A percentile compares a stretch with the other conserved stretches of the same genome.
Evolutionary conservation across 2,329 filamentous ascomycete genomes (phyloP).

Genomic region (Botrytis paeoniae): DNA sequence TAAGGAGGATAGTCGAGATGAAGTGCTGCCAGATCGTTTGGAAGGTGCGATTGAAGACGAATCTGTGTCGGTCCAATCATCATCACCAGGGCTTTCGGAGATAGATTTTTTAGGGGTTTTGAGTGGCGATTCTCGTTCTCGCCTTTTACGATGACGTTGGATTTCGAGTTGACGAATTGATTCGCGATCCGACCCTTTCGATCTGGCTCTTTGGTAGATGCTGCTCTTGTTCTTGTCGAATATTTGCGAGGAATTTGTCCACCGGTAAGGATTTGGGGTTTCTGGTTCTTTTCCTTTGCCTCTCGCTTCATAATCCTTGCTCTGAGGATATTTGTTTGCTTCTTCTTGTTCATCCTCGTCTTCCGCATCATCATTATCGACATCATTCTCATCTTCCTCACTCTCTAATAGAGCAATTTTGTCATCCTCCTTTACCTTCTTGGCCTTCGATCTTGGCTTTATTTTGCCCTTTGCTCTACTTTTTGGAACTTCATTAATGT

Average conservation of each 20-base stretch:
- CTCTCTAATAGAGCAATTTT: slow-evolving; percentile 2
- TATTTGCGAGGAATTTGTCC: neutral
- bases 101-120: neutral
- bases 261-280: neutral
- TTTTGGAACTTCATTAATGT: neutral
- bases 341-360: neutral
- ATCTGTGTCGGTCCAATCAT: slow-evolving; percentile 15
- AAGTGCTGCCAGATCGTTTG: neutral
- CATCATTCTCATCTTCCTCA: neutral
- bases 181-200: neutral
- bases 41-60: slow-evolving; percentile 3
- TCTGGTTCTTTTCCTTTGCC: neutral
- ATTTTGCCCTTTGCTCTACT: neutral
- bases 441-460: neutral
- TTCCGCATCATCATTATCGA: neutral
- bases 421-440: slow-evolving; percentile 1
- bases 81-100: neutral
- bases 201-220: neutral
- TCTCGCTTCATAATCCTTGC: neutral
- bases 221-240: slow-evolving; percentile 5
- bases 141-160: neutral
- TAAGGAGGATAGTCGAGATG: slow-evolving; percentile 8
- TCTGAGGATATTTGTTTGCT: neutral
- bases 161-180: slow-evolving; percentile 11
- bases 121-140: neutral